A percentile compares a stretch with the other conserved stretches of the same genome.
Evolutionary conservation across 495 filamentous ascomycete genomes (phyloP).

Genomic region (Podospora australis): DNA sequence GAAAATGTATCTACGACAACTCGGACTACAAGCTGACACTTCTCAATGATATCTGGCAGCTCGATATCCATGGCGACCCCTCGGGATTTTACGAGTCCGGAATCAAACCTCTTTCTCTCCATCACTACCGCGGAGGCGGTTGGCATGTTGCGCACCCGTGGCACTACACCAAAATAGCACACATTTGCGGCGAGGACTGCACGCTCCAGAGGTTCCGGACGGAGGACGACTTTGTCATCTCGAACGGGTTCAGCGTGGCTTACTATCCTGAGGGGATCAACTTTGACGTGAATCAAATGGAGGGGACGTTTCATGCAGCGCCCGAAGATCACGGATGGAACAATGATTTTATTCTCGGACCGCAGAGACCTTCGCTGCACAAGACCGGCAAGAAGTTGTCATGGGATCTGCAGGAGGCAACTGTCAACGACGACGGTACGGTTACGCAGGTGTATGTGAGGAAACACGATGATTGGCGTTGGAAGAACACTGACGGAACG

Average conservation of each 20-base stretch:
- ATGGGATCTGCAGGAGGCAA: constrained; percentile 47
- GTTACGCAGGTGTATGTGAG: constrained; percentile 43
- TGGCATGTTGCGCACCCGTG: constrained; percentile 49
- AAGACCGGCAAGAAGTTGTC: constrained; percentile 46
- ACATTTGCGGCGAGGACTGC: constrained; percentile 57
- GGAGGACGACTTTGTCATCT: constrained; percentile 55
- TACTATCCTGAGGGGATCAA: constrained; percentile 53
- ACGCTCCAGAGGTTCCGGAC: constrained; percentile 62
- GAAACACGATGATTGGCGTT: constrained; percentile 42
- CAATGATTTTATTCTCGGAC: constrained; percentile 45
- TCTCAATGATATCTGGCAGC: constrained; percentile 58
- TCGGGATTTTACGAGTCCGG: constrained; percentile 65
- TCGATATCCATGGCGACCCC: constrained; percentile 59
- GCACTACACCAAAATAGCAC: constrained; percentile 59
- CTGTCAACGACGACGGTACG: constrained; percentile 31
- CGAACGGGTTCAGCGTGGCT: constrained; percentile 59
- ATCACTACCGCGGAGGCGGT: constrained; percentile 57
- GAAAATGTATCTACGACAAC: constrained; percentile 61
- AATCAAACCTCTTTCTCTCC: constrained; percentile 55
- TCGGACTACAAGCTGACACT: constrained; percentile 54
- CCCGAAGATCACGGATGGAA: constrained; percentile 50
- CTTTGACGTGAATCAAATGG: constrained; percentile 56
- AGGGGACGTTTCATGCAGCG: constrained; percentile 56
- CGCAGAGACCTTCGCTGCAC: constrained; percentile 39
- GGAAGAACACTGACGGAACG: constrained; percentile 37